Base-by-base conservation (phyloP, 108 stramenopile species). In the Asterionellopsis glacialis region DNA sequence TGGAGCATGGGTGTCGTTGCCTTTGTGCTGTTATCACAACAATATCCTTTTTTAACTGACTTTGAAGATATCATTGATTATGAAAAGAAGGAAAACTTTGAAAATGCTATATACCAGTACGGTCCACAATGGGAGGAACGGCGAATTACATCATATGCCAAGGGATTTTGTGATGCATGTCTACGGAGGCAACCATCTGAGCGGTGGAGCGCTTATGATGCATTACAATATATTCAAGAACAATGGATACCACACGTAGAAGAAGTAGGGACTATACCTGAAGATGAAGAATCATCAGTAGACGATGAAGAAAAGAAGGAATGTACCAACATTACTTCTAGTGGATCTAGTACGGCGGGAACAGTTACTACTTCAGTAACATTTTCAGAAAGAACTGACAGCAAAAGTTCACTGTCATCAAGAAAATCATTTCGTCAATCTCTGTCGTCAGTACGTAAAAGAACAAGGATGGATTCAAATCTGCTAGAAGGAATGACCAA, bases 1-100 rank as follows among this genome's bases (percentile, higher is more conserved):
- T 97, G 96, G 96, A 73, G 80, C 33, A 72, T 93, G 39, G 96
- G 96, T 10, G 91, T 95, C 23, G 88, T 95, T 63, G 64, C 79
- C 7, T 83, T 74, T 57, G 63, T 67, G 19, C 33, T 88, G 42
- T 50, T 89, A 25, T 51, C 82, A 45, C 75, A 79, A 45, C 64
- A 70, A 51, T 67, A 75, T 44, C 87, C 87, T n/a, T 83, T 89
- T 97, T 81, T 83, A 28, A 79, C 73, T 50, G 64, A 49, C 25
- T 28, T 55, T 41, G 45, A 45, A 19, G 77, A 82, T 57, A 44
- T 82, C 53, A 65, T 59, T 51, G 67, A 82, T 54, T 40, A 72
- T 13, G 47, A 56, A 23, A 68, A 66, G 55, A 66, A 67, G 61
- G 57, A 64, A 10, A 61, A 25, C 25, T 57, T 75, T 26, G 95